A percentile compares a stretch with the other conserved stretches of the same genome.
Conservation (phyloP, 2,329 filamentous ascomycete species). For the Microdochium bolleyi region DNA sequence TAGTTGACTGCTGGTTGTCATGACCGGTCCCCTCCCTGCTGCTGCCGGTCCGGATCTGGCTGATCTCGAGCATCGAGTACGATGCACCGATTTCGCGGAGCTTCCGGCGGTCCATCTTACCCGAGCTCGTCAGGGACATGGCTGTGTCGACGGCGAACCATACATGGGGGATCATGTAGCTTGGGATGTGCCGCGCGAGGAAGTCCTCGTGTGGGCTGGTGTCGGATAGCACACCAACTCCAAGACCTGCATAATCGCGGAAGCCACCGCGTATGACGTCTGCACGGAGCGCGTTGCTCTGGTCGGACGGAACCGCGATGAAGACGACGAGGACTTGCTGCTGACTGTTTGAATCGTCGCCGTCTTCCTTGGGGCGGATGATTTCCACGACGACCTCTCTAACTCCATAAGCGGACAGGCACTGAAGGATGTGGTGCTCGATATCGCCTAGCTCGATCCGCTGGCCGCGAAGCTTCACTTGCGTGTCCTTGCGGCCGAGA, state of each 20-base stretch:
- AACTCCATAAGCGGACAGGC: neutral
- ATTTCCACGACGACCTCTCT: slow-evolving; percentile 1
- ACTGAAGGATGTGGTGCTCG: neutral
- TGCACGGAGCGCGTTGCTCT: neutral
- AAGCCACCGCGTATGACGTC: neutral
- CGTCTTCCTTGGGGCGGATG: neutral
- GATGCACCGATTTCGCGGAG: neutral
- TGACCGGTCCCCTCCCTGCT: neutral
- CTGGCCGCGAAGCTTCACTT: neutral
- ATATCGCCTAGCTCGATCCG: neutral
- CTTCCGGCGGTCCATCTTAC: slow-evolving; percentile 4
- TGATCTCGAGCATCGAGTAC: neutral
- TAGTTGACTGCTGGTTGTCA: neutral
- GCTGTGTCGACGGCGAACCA: slow-evolving; percentile 2
- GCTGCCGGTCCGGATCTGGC: neutral
- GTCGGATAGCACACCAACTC: neutral
- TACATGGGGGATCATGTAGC: slow-evolving; percentile 5
- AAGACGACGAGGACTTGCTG: neutral
- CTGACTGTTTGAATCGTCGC: neutral
- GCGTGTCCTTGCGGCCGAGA: neutral
- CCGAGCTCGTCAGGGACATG: slow-evolving; percentile 4
- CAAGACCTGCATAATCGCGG: neutral
- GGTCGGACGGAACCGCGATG: neutral
- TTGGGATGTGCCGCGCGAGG: neutral
- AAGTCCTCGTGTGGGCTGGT: neutral